Evolutionary conservation across 805 yeast genomes (phyloP).

Genomic region (Zygosaccharomyces rouxii): DNA sequence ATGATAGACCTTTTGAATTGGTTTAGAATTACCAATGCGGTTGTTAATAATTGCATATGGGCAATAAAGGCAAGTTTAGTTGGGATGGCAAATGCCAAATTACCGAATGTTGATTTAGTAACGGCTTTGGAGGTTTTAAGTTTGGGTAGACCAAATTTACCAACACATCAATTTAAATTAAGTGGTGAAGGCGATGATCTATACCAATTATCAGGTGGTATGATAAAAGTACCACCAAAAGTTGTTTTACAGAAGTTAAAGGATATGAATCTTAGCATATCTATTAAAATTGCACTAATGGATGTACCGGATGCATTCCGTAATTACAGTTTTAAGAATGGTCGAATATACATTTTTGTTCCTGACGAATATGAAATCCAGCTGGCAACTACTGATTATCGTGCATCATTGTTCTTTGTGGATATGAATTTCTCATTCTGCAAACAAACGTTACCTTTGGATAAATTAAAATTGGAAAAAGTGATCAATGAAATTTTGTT

Average conservation of each 20-base stretch:
- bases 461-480: conserved; percentile 30
- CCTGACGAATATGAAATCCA: conserved; percentile 67
- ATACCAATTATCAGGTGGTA: conserved; percentile 12
- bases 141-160: conserved; percentile 70
- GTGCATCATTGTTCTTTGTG: conserved; percentile 70
- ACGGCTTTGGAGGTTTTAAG: conserved; percentile 84
- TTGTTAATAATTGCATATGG: conserved; percentile 57
- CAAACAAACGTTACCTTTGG: conserved; percentile 24
- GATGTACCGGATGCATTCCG: conserved; percentile 63
- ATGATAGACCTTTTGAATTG: conserved; percentile 85
- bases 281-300: conserved; percentile 68
- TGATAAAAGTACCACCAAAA: conserved; percentile 42
- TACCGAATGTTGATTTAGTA: conserved; percentile 85
- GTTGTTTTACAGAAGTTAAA: conserved; percentile 57
- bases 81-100: conserved; percentile 77
- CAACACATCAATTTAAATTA: conserved; percentile 54
- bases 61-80: conserved; percentile 57
- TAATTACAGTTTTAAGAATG: conserved; percentile 65
- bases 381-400: conserved; percentile 66
- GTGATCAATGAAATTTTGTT: conserved; percentile 31
- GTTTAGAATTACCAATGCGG: conserved; percentile 74
- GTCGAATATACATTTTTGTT: conserved; percentile 64
- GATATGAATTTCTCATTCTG: conserved; percentile 63
- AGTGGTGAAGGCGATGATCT: conserved; percentile 23
- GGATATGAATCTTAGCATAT: conserved; percentile 66